Base-by-base conservation (phyloP, 1,284 basidiomycete genomes). In the Bondarzewia mesenterica region DNA sequence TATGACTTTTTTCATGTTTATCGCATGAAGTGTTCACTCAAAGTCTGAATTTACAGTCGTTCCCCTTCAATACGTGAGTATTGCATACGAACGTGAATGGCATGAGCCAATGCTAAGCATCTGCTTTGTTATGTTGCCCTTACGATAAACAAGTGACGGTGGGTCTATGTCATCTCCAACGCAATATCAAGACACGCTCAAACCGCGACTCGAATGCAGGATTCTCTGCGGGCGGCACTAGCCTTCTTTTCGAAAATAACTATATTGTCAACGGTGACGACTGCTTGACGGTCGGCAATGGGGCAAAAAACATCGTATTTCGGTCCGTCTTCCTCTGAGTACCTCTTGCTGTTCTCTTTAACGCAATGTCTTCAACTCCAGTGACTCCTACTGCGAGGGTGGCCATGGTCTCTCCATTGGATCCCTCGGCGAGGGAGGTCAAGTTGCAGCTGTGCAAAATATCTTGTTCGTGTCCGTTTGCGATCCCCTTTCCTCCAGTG, bases 401-500 rank as follows among this genome's bases (percentile, higher is more conserved):
- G 75, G 79, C 0, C 80, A 82, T 52, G 78, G 80, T 0, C 63
- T 81, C 1, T 80, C 77, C 1, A 76, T 83, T 36, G 80, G 80
- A 3, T 81, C 78, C 0, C 63, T 82, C 1, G 79, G 79, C 4
- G 67, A 69, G 45, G 67, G 63, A 7, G 77, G 78, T 2, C 55
- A 67, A 15, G 73, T 78, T 20, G 73, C 78, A 1, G 65, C 74
- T 50, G 79, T 82, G 22, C 68, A 76, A 56, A 68, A 81, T 57
- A 61, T 82, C 27, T 53, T 78, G 75, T 79, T 52, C 52, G 75
- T 65, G 5, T 18, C 16, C 23, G 6, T 22, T 20, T 16, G 47
- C 18, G 29, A 14, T 38, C 27, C 25, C 42, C 25, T n/a, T 16
- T 14, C 29, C 12, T 4, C 25, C 22, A 21, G 2, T 42, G 41